Evolutionary conservation across 2,329 filamentous ascomycete species (phyloP).

Genomic region (Penicillium occitanis): DNA sequence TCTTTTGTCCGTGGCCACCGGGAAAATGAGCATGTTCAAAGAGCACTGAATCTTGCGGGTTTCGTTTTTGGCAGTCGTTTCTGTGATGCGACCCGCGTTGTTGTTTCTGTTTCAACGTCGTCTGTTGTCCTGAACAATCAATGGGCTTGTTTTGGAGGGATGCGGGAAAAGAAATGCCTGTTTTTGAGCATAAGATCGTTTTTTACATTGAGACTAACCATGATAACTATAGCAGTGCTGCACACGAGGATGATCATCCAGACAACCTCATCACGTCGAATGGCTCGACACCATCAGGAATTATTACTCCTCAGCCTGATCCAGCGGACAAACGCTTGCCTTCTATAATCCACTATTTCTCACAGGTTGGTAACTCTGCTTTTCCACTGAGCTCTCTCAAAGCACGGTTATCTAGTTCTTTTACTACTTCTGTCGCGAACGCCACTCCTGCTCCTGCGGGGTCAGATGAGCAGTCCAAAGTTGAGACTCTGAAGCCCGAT

Average conservation of each 20-base stretch:
- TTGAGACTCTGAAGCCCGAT: conserved; percentile 27
- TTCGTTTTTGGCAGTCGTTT: background rate
- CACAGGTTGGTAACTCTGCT: conserved; percentile 94
- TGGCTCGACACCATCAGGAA: conserved; percentile 83
- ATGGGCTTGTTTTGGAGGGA: background rate
- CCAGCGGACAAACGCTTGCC: conserved; percentile 91
- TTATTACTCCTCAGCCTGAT: conserved; percentile 91
- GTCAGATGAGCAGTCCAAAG: conserved; percentile 26
- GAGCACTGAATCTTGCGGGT: background rate
- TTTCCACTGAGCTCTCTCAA: conserved; percentile 57
- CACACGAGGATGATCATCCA: conserved; percentile 43
- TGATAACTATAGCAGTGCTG: conserved; percentile 27
- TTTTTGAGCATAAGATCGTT: background rate
- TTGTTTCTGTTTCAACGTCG: background rate
- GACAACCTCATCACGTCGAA: conserved; percentile 60
- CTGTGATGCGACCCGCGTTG: background rate
- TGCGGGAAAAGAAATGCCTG: background rate
- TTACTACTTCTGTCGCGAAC: conserved; percentile 29
- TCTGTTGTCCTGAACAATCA: background rate
- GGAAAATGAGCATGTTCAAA: background rate
- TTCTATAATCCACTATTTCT: conserved; percentile 93
- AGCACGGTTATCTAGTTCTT: conserved; percentile 41
- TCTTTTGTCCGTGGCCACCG: background rate
- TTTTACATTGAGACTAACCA: conserved; percentile 11
- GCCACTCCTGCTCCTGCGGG: conserved; percentile 12